These are phyloP conservation scores for Neohortaea acidophila DNA, from an alignment of 495 filamentous ascomycete genomes.

Conservation along the genomic window DNA sequence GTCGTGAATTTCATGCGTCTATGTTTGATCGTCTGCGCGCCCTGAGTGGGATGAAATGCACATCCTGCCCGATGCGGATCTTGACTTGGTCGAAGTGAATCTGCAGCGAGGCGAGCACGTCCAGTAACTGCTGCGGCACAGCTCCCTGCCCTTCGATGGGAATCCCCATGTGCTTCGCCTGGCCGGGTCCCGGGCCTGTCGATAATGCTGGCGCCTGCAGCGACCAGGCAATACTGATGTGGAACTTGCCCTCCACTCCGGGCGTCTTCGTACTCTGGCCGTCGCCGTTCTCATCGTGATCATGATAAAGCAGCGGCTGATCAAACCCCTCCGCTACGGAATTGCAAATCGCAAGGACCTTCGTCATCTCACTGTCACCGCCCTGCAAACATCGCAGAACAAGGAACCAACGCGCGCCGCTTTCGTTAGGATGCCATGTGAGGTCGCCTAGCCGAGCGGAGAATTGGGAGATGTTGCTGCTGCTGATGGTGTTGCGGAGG, in stretches of 20 bases:
- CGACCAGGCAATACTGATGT: slow-evolving; percentile 63
- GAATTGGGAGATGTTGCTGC: slow-evolving; percentile 34
- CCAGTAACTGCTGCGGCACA: neutral
- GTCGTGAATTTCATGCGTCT: too few relatives aligned
- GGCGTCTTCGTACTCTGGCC: slow-evolving; percentile 2
- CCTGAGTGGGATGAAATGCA: neutral
- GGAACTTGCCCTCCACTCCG: slow-evolving; percentile 35
- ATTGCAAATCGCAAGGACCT: slow-evolving; percentile 53
- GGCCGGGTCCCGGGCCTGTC: neutral
- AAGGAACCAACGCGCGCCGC: slow-evolving; percentile 72
- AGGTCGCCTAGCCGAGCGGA: slow-evolving; percentile 30
- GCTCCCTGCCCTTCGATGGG: neutral
- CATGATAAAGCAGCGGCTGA: slow-evolving; percentile 58
- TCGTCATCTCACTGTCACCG: slow-evolving; percentile 40
- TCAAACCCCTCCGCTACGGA: slow-evolving; percentile 37
- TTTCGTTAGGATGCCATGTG: slow-evolving; percentile 57
- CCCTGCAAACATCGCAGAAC: slow-evolving; percentile 46
- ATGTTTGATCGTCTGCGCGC: neutral
- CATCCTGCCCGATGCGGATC: slow-evolving; percentile 15
- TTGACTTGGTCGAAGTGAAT: slow-evolving; percentile 14
- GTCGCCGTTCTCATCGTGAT: slow-evolving; percentile 1
- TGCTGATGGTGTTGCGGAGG: slow-evolving; percentile 26
- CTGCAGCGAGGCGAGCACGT: neutral
- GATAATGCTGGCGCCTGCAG: neutral
- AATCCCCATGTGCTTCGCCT: neutral